Conservation (phyloP, 345 rosid species). For the Ricinus communis region DNA sequence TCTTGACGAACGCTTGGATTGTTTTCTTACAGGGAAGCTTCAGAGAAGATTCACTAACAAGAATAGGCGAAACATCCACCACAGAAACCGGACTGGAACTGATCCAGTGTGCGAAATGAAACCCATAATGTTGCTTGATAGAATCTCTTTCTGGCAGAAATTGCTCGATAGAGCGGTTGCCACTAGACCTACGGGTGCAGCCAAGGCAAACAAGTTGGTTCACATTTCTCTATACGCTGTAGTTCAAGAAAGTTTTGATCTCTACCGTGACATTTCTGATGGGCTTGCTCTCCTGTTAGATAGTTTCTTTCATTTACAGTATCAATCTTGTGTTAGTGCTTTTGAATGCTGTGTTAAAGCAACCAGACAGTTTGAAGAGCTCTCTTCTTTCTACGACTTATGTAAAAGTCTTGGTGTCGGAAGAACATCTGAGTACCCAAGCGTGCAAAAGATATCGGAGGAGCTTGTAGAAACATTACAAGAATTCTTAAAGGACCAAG, state of each 20-base stretch:
- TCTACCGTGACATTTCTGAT: constrained; percentile 66
- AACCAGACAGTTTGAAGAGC: constrained; percentile 67
- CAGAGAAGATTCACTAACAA: constrained; percentile 41
- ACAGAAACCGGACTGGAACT: constrained; percentile 14
- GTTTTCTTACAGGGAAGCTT: constrained; percentile 65
- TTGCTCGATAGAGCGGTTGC: constrained; percentile 70
- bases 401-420: constrained; percentile 60
- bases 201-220: constrained; percentile 53
- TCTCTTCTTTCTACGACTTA: constrained; percentile 49
- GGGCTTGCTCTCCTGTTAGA: constrained; percentile 61
- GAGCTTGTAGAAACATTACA: constrained; percentile 73
- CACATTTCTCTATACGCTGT: constrained; percentile 50
- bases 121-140: constrained; percentile 58
- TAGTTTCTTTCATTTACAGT: constrained; percentile 66
- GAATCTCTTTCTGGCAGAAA: constrained; percentile 63
- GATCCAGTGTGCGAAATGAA: constrained; percentile 58
- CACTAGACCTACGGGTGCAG: constrained; percentile 59
- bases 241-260: constrained; percentile 73
- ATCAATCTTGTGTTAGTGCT: constrained; percentile 57
- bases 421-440: constrained; percentile 76
- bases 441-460: constrained; percentile 64
- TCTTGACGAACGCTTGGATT: constrained; percentile 71
- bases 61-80: constrained; percentile 12
- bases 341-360: constrained; percentile 65
- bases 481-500: constrained; percentile 77